phyloP scores from a whole-genome alignment of 2,329 filamentous ascomycete species.

The Cylindrodendrum hubeiense region DNA sequence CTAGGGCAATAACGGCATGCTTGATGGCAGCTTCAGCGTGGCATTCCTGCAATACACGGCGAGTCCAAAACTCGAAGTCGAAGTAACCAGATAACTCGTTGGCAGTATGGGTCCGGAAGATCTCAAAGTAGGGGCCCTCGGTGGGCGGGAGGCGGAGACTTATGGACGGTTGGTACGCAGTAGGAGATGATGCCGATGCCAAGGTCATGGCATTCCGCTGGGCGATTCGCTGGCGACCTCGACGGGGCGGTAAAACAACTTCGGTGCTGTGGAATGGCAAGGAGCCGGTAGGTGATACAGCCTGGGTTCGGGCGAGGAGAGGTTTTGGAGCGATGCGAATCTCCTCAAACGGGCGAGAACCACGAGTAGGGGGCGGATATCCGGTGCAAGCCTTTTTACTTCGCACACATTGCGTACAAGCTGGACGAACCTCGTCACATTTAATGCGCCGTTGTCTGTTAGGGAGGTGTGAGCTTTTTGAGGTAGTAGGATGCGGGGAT shows the following conservation, averaged over 20 bases:
- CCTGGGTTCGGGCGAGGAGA: conserved; percentile 40
- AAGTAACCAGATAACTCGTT: conserved; percentile 76
- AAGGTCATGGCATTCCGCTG: conserved; percentile 36
- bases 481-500: conserved; percentile 14
- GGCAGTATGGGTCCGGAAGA: conserved; percentile 72
- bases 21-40: conserved; percentile 72
- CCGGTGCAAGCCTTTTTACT: conserved; percentile 71
- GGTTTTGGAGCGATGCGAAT: conserved; percentile 65
- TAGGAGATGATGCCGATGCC: conserved; percentile 44
- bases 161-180: conserved; percentile 57
- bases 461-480: conserved; percentile 35
- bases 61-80: conserved; percentile 74
- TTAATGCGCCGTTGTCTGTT: conserved; percentile 71
- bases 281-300: conserved; percentile 20
- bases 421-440: conserved; percentile 73
- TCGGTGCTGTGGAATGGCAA: conserved; percentile 36
- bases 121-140: conserved; percentile 71
- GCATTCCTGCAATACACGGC: conserved; percentile 72
- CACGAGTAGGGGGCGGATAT: conserved; percentile 69
- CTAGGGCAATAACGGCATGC: conserved; percentile 75
- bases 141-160: conserved; percentile 61
- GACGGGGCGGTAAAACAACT: conserved; percentile 49
- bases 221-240: conserved; percentile 38
- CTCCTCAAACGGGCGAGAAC: conserved; percentile 59
- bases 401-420: conserved; percentile 70